These are phyloP conservation scores for Calonectria fujianensis DNA, from an alignment of 2,329 filamentous ascomycete genomes.

Conservation along the genomic window DNA sequence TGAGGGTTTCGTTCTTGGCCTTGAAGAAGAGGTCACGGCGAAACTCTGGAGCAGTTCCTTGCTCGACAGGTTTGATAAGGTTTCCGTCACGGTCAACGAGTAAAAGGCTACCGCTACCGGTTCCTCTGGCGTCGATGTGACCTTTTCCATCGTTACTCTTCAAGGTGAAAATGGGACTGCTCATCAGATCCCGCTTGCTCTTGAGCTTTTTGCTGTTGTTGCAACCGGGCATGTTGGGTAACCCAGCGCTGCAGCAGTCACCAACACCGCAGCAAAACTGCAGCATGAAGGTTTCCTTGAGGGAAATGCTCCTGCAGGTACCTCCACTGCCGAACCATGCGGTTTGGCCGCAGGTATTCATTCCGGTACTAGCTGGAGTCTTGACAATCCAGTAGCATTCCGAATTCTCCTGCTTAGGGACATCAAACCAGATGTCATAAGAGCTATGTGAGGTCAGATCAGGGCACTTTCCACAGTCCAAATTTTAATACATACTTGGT, in stretches of 20 bases:
- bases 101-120: neutral
- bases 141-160: neutral
- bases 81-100: constrained; percentile 1
- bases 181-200: neutral
- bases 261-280: constrained; percentile 3
- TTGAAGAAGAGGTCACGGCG: too few relatives aligned
- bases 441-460: neutral
- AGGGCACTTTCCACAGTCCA: neutral
- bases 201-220: neutral
- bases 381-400: neutral
- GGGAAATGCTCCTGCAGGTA: neutral
- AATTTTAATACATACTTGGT: neutral
- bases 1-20: too few relatives aligned
- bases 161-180: neutral
- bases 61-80: neutral
- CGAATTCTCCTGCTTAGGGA: neutral
- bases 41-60: neutral
- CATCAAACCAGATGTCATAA: neutral
- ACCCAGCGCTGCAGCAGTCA: neutral
- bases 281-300: constrained; percentile 1
- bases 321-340: neutral
- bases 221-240: neutral
- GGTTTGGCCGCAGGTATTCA: neutral
- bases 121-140: neutral
- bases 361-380: neutral